Conservation (phyloP, 2,329 filamentous ascomycete species). For the Coniochaeta sp. region DNA sequence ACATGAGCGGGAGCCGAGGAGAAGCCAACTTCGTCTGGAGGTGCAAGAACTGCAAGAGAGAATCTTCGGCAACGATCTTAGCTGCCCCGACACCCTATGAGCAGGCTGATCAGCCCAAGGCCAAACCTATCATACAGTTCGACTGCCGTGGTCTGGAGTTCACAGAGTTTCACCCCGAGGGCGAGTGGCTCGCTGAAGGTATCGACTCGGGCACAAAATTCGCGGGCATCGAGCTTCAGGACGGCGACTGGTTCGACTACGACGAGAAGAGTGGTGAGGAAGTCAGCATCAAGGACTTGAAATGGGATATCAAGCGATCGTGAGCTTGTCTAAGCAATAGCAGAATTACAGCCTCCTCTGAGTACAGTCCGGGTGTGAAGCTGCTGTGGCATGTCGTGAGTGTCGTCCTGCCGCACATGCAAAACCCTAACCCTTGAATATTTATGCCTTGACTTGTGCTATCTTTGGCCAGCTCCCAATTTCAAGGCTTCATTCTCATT, state of each 20-base stretch:
- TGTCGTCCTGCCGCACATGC: not conserved
- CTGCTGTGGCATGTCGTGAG: not conserved
- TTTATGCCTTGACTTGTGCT: too few species aligned
- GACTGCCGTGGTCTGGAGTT: slow-evolving; percentile 95
- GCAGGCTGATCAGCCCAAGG: slow-evolving; percentile 63
- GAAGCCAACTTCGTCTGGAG: slow-evolving; percentile 99
- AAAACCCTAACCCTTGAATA: not conserved
- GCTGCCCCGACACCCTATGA: slow-evolving; percentile 65
- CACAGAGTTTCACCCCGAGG: slow-evolving; percentile 84
- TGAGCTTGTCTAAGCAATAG: slow-evolving; percentile 24
- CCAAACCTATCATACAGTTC: slow-evolving; percentile 76
- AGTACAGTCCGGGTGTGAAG: not conserved
- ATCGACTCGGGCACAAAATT: slow-evolving; percentile 78
- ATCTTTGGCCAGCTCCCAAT: not conserved
- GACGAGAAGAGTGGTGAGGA: slow-evolving; percentile 90
- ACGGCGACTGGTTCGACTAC: slow-evolving; percentile 97
- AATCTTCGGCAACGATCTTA: slow-evolving; percentile 80
- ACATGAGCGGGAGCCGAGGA: slow-evolving; percentile 86
- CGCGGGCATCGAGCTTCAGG: slow-evolving; percentile 68
- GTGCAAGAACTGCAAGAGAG: slow-evolving; percentile 96
- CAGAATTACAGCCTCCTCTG: not conserved
- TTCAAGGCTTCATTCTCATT: slow-evolving; percentile 4
- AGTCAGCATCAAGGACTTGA: slow-evolving; percentile 84
- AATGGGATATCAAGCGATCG: slow-evolving; percentile 74
- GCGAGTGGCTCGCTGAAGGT: slow-evolving; percentile 84